Evolutionary conservation across 2,329 filamentous ascomycete genomes (phyloP).

Genomic region (Sporothrix mexicana): DNA sequence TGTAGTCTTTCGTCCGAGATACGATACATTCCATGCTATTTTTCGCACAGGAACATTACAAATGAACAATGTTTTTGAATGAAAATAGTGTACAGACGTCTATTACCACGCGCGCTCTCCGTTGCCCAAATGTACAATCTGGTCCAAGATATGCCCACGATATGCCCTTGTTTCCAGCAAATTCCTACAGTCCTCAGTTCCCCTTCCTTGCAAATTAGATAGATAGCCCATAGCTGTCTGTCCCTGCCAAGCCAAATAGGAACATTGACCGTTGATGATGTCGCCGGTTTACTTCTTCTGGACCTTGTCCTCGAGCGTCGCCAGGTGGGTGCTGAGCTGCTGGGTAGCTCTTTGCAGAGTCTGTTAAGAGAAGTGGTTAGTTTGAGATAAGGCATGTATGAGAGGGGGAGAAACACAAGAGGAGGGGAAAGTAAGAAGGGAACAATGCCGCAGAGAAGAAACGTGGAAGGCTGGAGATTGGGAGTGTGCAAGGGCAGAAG

Average conservation of each 20-base stretch:
- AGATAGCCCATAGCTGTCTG: background rate
- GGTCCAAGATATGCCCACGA: background rate
- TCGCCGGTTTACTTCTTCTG: conserved; percentile 58
- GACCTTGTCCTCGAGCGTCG: conserved; percentile 80
- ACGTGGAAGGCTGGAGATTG: no score
- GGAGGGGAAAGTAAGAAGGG: background rate
- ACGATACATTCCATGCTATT: no score
- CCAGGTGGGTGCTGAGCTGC: conserved; percentile 82
- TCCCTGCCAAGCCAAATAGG: background rate
- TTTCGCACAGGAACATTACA: background rate
- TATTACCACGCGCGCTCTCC: background rate
- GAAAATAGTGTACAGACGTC: conserved; percentile 27
- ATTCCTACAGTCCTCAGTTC: conserved; percentile 2
- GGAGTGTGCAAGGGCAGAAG: background rate
- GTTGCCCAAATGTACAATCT: conserved; percentile 15
- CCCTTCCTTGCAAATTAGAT: background rate
- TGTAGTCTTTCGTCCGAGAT: no score
- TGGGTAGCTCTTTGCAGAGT: conserved; percentile 86
- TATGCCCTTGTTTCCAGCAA: background rate
- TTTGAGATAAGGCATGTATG: background rate
- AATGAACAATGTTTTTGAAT: conserved; percentile 7
- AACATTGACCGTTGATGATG: no score
- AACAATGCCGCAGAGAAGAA: no score
- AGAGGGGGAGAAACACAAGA: background rate
- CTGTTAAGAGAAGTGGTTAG: conserved; percentile 51